A percentile compares a stretch with the other conserved stretches of the same genome.
phyloP scores from a whole-genome alignment of 371 early-diverging fungal genomes.

The Mortierella sp. region DNA sequence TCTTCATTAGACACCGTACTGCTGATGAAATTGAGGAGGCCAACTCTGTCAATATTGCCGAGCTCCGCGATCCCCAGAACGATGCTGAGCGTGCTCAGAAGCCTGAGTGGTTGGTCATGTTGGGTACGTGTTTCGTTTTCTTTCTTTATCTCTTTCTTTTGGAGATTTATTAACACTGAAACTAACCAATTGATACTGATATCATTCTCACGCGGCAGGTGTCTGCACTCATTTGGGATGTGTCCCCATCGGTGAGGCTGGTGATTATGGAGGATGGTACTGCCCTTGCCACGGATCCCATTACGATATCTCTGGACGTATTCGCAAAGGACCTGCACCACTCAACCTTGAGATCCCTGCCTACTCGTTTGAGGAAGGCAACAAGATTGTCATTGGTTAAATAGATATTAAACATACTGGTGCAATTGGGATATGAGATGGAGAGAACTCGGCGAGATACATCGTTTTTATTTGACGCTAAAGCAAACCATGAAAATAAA shows the following conservation, averaged over 20 bases:
- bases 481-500: neutral
- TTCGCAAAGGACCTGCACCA: slow-evolving; percentile 98
- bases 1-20: slow-evolving; percentile 97
- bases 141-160: neutral
- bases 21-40: slow-evolving; percentile 95
- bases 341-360: slow-evolving; percentile 97
- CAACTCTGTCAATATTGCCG: slow-evolving; percentile 79
- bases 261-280: slow-evolving; percentile 99
- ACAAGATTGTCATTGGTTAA: slow-evolving; percentile 75
- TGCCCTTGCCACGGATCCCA: slow-evolving; percentile 98
- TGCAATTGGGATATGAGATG: slow-evolving; percentile 25
- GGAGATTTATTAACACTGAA: too few relatives aligned
- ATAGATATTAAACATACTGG: neutral
- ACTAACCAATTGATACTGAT: neutral
- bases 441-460: slow-evolving; percentile 1
- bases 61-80: slow-evolving; percentile 92
- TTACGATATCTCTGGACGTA: slow-evolving; percentile 82
- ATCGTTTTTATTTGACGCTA: neutral
- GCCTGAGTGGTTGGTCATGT: slow-evolving; percentile 97
- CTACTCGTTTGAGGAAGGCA: slow-evolving; percentile 74
- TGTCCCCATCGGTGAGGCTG: slow-evolving; percentile 98
- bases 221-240: slow-evolving; percentile 99
- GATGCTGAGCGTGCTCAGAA: slow-evolving; percentile 93
- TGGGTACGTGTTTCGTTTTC: slow-evolving; percentile 58
- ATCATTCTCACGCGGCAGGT: slow-evolving; percentile 61